Base-by-base conservation (phyloP, 2,329 filamentous ascomycete genomes). In the Didymella segeticola region DNA sequence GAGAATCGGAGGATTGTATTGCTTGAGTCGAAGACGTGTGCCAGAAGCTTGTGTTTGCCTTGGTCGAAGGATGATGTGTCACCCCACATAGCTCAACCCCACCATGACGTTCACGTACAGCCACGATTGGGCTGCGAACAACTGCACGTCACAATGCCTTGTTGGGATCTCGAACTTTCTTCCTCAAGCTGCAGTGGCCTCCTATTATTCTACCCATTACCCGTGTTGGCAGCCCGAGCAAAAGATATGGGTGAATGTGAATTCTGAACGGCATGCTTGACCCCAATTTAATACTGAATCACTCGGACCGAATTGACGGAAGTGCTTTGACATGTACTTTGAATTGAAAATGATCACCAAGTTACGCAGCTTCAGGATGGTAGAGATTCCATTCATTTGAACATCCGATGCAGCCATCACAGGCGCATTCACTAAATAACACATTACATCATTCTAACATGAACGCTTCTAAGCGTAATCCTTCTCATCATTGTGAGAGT, bases 61-160 rank as follows among this genome's bases (percentile, higher is more conserved):
- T 29, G 22, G 22, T 19, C 7, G 29, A 39, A 23, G 22, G 38
- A 38, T 47, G 45, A 54, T 42, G 51, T 45, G 39, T 54, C 39
- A 54, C 51, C 51, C 51, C 51, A 54, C 51, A 48, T 39, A 54
- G 51, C 45, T 54, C 19, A 26, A 33, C 51, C 45, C 37, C 45
- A 43, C 26, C 36, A 33, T 19, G 30, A 9, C 31, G 23, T 22
- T 22, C 31, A 43, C 37, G 12, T 39, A 31, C 37, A 37, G 31
- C 31, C 14, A 34, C 26, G 20, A 53, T 42, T 52, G 49, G 43
- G 30, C 29, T 22, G 23, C 34, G 30, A 31, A 23, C 22, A 14
- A 15, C 43, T 34, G n/a, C 34, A 31, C 15, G 27, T 33, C 25
- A 46, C 48, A 41, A 26, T 39, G 41, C 41, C 66, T 66, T 39